phyloP scores from a whole-genome alignment of 768 basidiomycete genomes.

The Tephrocybe sp. region DNA sequence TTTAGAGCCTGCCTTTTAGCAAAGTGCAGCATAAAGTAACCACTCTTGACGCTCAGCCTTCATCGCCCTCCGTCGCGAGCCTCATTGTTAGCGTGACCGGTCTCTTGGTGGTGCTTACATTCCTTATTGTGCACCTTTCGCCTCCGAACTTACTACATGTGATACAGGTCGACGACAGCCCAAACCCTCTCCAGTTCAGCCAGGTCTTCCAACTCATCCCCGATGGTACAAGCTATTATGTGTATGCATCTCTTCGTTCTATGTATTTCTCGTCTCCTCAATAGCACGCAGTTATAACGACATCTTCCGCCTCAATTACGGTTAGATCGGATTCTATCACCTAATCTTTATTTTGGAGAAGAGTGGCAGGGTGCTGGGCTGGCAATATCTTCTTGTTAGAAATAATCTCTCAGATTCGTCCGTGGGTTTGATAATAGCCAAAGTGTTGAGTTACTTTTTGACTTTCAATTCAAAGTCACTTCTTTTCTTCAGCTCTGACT shows the following conservation, averaged over 20 bases:
- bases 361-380: constrained; percentile 6
- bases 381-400: constrained; percentile 5
- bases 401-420: constrained; percentile 10
- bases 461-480: not conserved
- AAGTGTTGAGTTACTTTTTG: not conserved
- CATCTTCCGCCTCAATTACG: constrained; percentile 89
- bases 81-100: constrained; percentile 90
- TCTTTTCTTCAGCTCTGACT: too few relatives aligned
- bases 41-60: constrained; percentile 89
- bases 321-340: constrained; percentile 27
- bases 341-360: not conserved
- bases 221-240: constrained; percentile 75
- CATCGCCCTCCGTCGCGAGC: constrained; percentile 53
- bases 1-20: constrained; percentile 74
- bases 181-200: constrained; percentile 84
- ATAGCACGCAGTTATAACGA: constrained; percentile 65
- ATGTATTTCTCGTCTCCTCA: not conserved
- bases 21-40: constrained; percentile 79
- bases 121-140: not conserved
- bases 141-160: constrained; percentile 6
- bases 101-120: constrained; percentile 58
- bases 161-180: constrained; percentile 78
- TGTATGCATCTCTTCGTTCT: constrained; percentile 52
- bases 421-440: constrained; percentile 8
- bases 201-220: constrained; percentile 92